These are phyloP conservation scores for Aspergillus fructus DNA, from an alignment of 2,329 filamentous ascomycete species.

Conservation along the genomic window DNA sequence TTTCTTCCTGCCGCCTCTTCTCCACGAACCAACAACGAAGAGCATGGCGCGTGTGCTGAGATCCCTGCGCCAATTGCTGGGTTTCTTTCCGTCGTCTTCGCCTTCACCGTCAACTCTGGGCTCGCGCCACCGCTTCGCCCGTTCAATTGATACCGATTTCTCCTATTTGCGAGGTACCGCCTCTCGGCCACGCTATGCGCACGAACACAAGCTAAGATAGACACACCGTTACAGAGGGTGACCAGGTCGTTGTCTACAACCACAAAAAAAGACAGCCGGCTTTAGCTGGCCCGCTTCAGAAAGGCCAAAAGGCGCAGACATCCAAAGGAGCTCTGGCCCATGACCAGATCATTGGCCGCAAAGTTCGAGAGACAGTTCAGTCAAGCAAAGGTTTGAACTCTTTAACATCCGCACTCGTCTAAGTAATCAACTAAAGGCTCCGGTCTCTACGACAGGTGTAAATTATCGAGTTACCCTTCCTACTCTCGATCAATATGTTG, in stretches of 20 bases:
- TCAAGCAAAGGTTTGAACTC: slow-evolving; percentile 50
- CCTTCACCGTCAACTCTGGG: slow-evolving; percentile 11
- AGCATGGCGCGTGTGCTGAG: slow-evolving; percentile 38
- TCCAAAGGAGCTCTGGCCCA: slow-evolving; percentile 41
- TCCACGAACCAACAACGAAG: background rate
- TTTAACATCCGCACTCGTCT: background rate
- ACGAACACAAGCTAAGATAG: slow-evolving; percentile 1
- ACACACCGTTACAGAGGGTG: slow-evolving; percentile 37
- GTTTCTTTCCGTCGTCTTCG: slow-evolving; percentile 17
- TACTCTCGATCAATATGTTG: slow-evolving; percentile 71
- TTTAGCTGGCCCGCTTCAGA: slow-evolving; percentile 44
- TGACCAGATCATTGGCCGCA: slow-evolving; percentile 63
- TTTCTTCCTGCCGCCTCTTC: slow-evolving; percentile 5
- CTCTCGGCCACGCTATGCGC: background rate
- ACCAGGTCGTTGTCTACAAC: slow-evolving; percentile 40
- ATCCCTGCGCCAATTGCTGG: slow-evolving; percentile 31
- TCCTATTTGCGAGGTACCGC: slow-evolving; percentile 37
- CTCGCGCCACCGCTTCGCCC: slow-evolving; percentile 15
- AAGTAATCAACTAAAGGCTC: background rate
- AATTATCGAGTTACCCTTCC: slow-evolving; percentile 62
- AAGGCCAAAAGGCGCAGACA: slow-evolving; percentile 35
- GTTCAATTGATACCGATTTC: slow-evolving; percentile 39
- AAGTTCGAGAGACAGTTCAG: slow-evolving; percentile 57
- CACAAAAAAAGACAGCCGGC: slow-evolving; percentile 32
- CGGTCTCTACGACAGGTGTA: slow-evolving; percentile 32